Conservation (phyloP, 2,329 filamentous ascomycete species). For the Phaeosphaeria sp. region DNA sequence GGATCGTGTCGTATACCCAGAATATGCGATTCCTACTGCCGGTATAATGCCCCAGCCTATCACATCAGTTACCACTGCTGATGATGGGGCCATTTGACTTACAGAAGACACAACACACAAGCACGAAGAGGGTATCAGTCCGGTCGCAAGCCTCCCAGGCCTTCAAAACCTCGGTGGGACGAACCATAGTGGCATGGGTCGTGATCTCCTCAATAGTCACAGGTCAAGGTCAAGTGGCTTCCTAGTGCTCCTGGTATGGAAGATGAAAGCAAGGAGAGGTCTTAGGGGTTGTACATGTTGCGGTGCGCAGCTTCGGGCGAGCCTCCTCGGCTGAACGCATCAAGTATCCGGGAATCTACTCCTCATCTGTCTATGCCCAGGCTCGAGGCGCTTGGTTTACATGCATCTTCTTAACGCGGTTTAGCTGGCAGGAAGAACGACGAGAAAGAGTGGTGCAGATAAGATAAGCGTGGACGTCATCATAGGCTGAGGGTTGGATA, state of each 20-base stretch:
- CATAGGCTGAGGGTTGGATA: neutral
- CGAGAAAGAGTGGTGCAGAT: slow-evolving; percentile 10
- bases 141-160: slow-evolving; percentile 61
- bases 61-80: neutral
- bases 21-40: slow-evolving; percentile 59
- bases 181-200: slow-evolving; percentile 19
- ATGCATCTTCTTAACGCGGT: slow-evolving; percentile 11
- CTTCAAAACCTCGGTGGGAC: slow-evolving; percentile 37
- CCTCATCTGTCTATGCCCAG: slow-evolving; percentile 19
- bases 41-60: slow-evolving; percentile 59
- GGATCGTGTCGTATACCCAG: slow-evolving; percentile 57
- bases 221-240: neutral
- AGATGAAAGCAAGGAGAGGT: neutral
- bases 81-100: slow-evolving; percentile 5
- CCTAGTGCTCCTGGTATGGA: neutral
- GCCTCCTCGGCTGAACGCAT: slow-evolving; percentile 11
- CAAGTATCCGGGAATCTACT: slow-evolving; percentile 8
- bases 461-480: slow-evolving; percentile 18
- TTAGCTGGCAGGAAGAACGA: slow-evolving; percentile 15
- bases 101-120: slow-evolving; percentile 59
- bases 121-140: slow-evolving; percentile 59
- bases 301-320: slow-evolving; percentile 13
- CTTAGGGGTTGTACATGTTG: slow-evolving; percentile 9
- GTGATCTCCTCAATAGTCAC: neutral
- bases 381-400: slow-evolving; percentile 27